Percentiles rank a stretch among this genome's conserved stretches.
These are phyloP conservation scores for Kockovaella imperatae DNA, from an alignment of 768 basidiomycete species.

Conservation along the genomic window DNA sequence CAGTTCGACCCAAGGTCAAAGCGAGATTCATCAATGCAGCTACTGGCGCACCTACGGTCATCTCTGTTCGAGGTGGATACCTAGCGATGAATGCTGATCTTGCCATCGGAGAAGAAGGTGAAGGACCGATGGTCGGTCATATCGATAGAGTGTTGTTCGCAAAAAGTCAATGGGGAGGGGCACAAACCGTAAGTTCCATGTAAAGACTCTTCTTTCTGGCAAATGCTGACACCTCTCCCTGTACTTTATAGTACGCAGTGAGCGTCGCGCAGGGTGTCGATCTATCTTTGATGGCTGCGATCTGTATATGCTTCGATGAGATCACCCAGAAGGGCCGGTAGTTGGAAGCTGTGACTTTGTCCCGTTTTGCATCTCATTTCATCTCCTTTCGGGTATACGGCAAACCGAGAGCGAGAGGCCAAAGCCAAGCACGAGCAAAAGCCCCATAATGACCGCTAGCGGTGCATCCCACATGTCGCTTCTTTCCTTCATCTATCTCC, in stretches of 20 bases:
- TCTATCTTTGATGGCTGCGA: slow-evolving; percentile 39
- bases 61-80: slow-evolving; percentile 39
- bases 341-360: too few species aligned
- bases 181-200: slow-evolving; percentile 34
- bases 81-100: slow-evolving; percentile 40
- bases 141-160: slow-evolving; percentile 36
- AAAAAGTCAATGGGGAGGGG: slow-evolving; percentile 37
- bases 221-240: neutral
- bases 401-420: too few species aligned
- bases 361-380: too few species aligned
- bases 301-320: slow-evolving; percentile 44
- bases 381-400: too few species aligned
- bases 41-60: slow-evolving; percentile 21
- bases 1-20: slow-evolving; percentile 40
- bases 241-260: slow-evolving; percentile 33
- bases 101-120: slow-evolving; percentile 18
- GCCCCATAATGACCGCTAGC: too few species aligned
- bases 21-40: slow-evolving; percentile 37
- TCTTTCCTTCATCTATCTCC: too few species aligned
- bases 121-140: slow-evolving; percentile 33
- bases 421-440: slow-evolving; percentile 22
- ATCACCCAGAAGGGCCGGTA: too few species aligned
- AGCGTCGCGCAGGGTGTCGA: slow-evolving; percentile 42
- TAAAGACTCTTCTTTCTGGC: neutral
- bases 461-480: too few species aligned